These are phyloP conservation scores for Krasilnikovozyma curviuscula DNA, from an alignment of 768 basidiomycete genomes.

Conservation along the genomic window DNA sequence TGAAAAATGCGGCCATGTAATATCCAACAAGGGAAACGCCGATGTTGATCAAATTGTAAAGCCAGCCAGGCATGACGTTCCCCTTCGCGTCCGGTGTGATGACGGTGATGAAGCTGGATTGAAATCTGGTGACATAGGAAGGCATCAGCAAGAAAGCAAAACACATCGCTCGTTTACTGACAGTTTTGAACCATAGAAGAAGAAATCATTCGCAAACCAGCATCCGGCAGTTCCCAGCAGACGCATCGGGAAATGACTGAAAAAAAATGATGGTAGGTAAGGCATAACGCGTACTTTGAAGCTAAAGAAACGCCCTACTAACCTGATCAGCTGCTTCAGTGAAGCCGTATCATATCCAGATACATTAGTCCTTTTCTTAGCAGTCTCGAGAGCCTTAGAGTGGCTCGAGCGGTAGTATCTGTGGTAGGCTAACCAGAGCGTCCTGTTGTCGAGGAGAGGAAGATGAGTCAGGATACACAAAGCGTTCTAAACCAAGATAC, in stretches of 20 bases:
- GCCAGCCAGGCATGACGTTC: constrained; percentile 27
- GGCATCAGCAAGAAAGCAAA: not conserved
- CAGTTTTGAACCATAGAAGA: constrained; percentile 17
- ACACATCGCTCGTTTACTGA: not conserved
- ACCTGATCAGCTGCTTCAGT: constrained; percentile 25
- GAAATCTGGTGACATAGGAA: not conserved
- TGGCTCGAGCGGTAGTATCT: constrained; percentile 28
- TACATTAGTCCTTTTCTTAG: constrained; percentile 26
- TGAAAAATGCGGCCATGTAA: constrained; percentile 27
- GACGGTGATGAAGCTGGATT: constrained; percentile 28
- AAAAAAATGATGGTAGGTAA: too few relatives aligned
- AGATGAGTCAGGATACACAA: too few relatives aligned
- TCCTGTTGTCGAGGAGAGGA: too few relatives aligned
- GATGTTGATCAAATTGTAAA: constrained; percentile 29
- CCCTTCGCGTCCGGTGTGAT: constrained; percentile 23
- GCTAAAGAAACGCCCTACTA: too few relatives aligned
- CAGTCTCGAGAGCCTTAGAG: too few relatives aligned
- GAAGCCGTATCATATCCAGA: constrained; percentile 28
- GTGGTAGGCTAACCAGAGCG: constrained; percentile 31
- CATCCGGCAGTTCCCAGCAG: constrained; percentile 23
- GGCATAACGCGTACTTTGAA: too few relatives aligned
- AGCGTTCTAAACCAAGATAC: too few relatives aligned
- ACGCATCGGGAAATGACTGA: too few relatives aligned
- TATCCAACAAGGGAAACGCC: constrained; percentile 28
- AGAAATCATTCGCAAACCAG: constrained; percentile 30